A percentile compares a stretch with the other conserved stretches of the same genome.
Evolutionary conservation across 2,329 filamentous ascomycete species (phyloP).

Genomic region (Shiraia bambusicola): DNA sequence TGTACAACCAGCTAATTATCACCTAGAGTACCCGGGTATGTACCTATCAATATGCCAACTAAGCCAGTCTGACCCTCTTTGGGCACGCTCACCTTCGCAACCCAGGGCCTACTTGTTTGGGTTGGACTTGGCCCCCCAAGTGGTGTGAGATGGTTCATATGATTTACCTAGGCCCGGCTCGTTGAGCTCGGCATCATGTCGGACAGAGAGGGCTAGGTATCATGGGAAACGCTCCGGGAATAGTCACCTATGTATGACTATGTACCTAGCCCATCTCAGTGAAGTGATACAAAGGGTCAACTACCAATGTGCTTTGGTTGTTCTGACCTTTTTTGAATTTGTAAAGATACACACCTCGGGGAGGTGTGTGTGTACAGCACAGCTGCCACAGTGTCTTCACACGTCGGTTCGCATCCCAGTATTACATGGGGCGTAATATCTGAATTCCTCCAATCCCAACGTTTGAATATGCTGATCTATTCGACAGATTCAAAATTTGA

Average conservation of each 20-base stretch:
- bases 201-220: slow-evolving; percentile 5
- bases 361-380: neutral
- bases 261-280: slow-evolving; percentile 3
- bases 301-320: neutral
- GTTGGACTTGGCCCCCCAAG: neutral
- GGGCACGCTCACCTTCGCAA: neutral
- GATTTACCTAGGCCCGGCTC: neutral
- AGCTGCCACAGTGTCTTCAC: no score
- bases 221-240: slow-evolving; percentile 1
- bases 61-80: no score
- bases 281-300: neutral
- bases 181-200: slow-evolving; percentile 10
- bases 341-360: slow-evolving; percentile 1
- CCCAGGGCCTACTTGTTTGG: neutral
- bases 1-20: neutral
- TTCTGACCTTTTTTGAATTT: slow-evolving; percentile 2
- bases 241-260: no score
- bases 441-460: no score
- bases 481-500: no score
- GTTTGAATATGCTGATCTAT: no score
- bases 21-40: neutral
- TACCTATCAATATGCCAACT: no score
- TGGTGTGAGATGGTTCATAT: slow-evolving; percentile 3
- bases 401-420: no score
- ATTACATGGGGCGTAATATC: no score